phyloP scores from a whole-genome alignment of 352 stramenopile species.

The Phytopythium montanum region DNA sequence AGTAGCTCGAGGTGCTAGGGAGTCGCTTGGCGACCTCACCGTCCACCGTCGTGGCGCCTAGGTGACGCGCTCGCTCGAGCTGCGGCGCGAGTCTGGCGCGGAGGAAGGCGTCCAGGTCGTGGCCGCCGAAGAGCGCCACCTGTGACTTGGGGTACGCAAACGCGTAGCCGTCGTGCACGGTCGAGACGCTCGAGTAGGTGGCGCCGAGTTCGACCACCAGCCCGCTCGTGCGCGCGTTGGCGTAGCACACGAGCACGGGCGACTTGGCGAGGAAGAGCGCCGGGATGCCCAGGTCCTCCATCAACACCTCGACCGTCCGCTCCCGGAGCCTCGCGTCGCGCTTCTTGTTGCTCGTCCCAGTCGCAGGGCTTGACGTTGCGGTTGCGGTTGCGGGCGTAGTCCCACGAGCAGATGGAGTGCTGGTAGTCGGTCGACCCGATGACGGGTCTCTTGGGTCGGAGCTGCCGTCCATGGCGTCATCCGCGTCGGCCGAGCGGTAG shows the following conservation, averaged over 20 bases:
- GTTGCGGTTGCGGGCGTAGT: background rate
- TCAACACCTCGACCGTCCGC: slow-evolving; percentile 75
- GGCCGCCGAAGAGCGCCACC: slow-evolving; percentile 50
- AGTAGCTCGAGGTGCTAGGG: slow-evolving; percentile 19
- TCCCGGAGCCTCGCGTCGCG: slow-evolving; percentile 48
- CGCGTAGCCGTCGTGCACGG: slow-evolving; percentile 76
- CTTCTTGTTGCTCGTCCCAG: slow-evolving; percentile 45
- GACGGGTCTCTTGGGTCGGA: background rate
- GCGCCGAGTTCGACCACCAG: slow-evolving; percentile 79
- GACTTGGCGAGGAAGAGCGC: slow-evolving; percentile 83
- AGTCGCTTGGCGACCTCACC: slow-evolving; percentile 22
- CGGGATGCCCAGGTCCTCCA: slow-evolving; percentile 72
- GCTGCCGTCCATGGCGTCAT: slow-evolving; percentile 7
- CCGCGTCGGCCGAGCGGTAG: background rate
- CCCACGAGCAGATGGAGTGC: background rate
- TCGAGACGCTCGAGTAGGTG: slow-evolving; percentile 73
- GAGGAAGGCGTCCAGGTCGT: slow-evolving; percentile 66
- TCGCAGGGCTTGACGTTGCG: background rate
- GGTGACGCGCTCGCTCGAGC: slow-evolving; percentile 9
- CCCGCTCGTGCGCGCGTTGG: slow-evolving; percentile 75
- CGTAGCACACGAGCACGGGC: slow-evolving; percentile 78
- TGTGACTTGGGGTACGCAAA: slow-evolving; percentile 64
- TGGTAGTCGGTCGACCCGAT: background rate
- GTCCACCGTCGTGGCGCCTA: slow-evolving; percentile 14
- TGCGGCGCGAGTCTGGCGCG: slow-evolving; percentile 47